Base-by-base conservation (phyloP, 1,139 yeast genomes). In the Nakaseomyces kungkrabaensis region DNA sequence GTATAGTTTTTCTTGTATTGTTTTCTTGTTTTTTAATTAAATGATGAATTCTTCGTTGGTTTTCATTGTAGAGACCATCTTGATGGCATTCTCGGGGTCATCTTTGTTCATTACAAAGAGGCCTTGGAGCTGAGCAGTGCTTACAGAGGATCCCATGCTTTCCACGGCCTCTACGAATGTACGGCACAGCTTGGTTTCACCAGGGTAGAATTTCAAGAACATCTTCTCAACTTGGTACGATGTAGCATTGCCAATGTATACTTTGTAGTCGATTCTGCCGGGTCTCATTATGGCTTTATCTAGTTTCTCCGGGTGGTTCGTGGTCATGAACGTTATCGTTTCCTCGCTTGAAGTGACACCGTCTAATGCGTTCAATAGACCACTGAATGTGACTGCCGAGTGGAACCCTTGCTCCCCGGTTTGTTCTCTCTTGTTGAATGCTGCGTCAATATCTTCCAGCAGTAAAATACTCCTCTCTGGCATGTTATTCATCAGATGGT, bases 311-410 rank as follows among this genome's bases (percentile, higher is more conserved):
- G 97, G 97, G 62, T 92, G 98, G 67, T 92, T 92, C 25, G 98
- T 90, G 13, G 99, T 92, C 98, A 92, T 92, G 68, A 92, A 92
- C 0, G 97, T 92, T 41, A 92, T 76, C 47, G 96, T 85, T 63
- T 92, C 98, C 62, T 92, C 98, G 1, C 97, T 96, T 44, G 96
- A 86, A 1, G 97, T 95, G n/a, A 92, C 98, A 47, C 98, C 99
- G 66, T 92, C 99, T 46, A 92, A 73, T 0, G 98, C 96, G 65
- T 92, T 92, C 54, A 92, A 72, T 48, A 92, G 73, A 0, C 98
- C 99, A 46, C 96, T 86, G 63, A 92, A 94, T 1, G 99, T 92
- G 25, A 94, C 97, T 13, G 96, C 96, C 0, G 95, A 81, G 33
- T 70, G 68, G 65, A 74, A 85, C 0, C 90, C 89, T 58, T 80